Conservation (phyloP, 768 basidiomycete genomes). For the Mycena amicta region DNA sequence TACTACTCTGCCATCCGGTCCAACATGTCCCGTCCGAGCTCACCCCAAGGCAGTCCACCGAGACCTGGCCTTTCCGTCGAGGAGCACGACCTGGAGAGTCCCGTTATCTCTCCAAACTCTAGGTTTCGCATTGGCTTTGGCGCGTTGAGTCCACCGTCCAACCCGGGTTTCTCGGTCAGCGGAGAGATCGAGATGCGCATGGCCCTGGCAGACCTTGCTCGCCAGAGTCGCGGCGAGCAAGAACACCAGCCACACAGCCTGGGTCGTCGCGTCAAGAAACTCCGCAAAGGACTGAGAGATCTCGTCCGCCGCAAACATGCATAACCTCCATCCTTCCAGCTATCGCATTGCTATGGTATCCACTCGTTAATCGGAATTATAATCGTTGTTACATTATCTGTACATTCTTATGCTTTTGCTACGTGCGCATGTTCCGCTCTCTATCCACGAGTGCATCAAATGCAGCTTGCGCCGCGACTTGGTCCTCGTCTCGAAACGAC, state of each 20-base stretch:
- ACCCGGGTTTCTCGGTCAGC: slow-evolving; percentile 58
- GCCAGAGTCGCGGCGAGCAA: slow-evolving; percentile 16
- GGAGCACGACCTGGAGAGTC: no score
- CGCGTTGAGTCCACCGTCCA: slow-evolving; percentile 27
- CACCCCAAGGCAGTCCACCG: slow-evolving; percentile 31
- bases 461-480: slow-evolving; percentile 14
- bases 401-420: background rate
- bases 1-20: slow-evolving; percentile 57
- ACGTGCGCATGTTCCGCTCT: slow-evolving; percentile 12
- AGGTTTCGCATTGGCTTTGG: slow-evolving; percentile 31
- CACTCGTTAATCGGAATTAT: slow-evolving; percentile 3
- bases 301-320: slow-evolving; percentile 22
- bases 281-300: slow-evolving; percentile 38
- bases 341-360: background rate
- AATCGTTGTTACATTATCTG: slow-evolving; percentile 5
- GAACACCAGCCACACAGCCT: no score
- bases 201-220: slow-evolving; percentile 47
- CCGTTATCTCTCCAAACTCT: slow-evolving; percentile 17
- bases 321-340: background rate
- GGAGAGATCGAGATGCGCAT: slow-evolving; percentile 63
- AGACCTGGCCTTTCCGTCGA: no score
- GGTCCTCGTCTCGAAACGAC: slow-evolving; percentile 12
- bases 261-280: slow-evolving; percentile 29
- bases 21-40: slow-evolving; percentile 44
- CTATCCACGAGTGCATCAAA: slow-evolving; percentile 21